Evolutionary conservation across 1,139 yeast genomes (phyloP).

Genomic region (Candida tropicalis): DNA sequence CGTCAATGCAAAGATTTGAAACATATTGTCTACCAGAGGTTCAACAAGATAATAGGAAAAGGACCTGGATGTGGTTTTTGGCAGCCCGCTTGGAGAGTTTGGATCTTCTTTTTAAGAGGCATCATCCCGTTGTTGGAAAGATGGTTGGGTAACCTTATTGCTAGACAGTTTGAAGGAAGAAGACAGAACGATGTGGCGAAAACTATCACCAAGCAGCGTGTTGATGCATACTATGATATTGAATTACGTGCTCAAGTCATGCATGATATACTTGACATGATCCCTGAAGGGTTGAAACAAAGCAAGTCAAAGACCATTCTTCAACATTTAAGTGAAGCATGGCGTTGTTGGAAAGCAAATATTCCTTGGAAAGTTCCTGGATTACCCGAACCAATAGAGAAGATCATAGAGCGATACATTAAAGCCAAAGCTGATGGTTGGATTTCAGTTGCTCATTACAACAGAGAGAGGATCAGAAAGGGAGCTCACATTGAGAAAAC

Average conservation of each 20-base stretch:
- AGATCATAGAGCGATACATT: slow-evolving; percentile 83
- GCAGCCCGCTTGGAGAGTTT: slow-evolving; percentile 99
- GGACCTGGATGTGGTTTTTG: slow-evolving; percentile 99
- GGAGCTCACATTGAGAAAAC: slow-evolving; percentile 95
- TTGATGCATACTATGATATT: slow-evolving; percentile 91
- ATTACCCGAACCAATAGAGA: slow-evolving; percentile 85
- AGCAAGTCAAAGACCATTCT: slow-evolving; percentile 84
- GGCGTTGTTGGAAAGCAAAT: slow-evolving; percentile 99
- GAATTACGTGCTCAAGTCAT: slow-evolving; percentile 93
- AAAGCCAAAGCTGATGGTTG: slow-evolving; percentile 97
- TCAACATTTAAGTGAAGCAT: slow-evolving; percentile 95
- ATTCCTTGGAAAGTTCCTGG: slow-evolving; percentile 99
- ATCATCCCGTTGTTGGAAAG: slow-evolving; percentile 90
- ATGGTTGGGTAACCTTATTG: slow-evolving; percentile 90
- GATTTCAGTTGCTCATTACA: slow-evolving; percentile 91
- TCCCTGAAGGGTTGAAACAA: slow-evolving; percentile 91
- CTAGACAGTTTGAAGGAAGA: slow-evolving; percentile 96
- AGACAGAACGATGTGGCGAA: slow-evolving; percentile 90
- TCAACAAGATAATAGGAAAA: slow-evolving; percentile 82
- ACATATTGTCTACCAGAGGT: slow-evolving; percentile 83
- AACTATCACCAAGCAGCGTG: slow-evolving; percentile 92
- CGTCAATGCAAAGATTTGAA: slow-evolving; percentile 94
- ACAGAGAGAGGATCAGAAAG: slow-evolving; percentile 81
- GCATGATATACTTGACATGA: slow-evolving; percentile 96
- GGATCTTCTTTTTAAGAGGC: slow-evolving; percentile 92